Conservation (phyloP, 176 grass and related monocot species). For the Eragrostis curvula region DNA sequence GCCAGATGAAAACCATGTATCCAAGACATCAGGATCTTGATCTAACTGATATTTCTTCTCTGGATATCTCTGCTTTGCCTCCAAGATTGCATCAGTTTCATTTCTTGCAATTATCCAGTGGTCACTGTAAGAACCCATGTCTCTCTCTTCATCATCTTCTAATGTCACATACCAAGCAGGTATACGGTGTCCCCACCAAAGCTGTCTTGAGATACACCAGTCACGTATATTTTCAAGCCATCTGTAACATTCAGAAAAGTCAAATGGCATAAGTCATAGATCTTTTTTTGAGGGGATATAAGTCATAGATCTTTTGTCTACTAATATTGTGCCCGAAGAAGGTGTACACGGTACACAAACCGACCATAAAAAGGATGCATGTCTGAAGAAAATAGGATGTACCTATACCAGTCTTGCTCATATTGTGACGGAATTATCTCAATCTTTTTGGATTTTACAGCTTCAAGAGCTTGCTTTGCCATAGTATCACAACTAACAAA, state of each 20-base stretch:
- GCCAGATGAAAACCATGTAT: conserved; percentile 93
- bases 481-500: conserved; percentile 83
- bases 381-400: conserved; percentile 13
- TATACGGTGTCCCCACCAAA: conserved; percentile 91
- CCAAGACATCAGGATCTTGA: conserved; percentile 93
- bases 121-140: conserved; percentile 60
- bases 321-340: conserved; percentile 9
- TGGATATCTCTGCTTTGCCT: conserved; percentile 62
- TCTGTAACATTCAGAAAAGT: conserved; percentile 36
- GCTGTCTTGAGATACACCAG: conserved; percentile 89
- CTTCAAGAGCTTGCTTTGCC: conserved; percentile 74
- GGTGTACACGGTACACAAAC: not conserved
- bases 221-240: conserved; percentile 94
- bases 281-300: too few relatives aligned
- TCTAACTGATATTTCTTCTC: conserved; percentile 61
- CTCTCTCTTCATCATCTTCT: conserved; percentile 63
- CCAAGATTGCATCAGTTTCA: conserved; percentile 62
- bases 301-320: not conserved
- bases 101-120: conserved; percentile 89
- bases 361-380: not conserved
- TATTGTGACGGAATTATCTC: conserved; percentile 92
- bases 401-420: conserved; percentile 92
- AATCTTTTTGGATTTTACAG: conserved; percentile 76
- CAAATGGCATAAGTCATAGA: not conserved
- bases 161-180: conserved; percentile 87